A percentile compares a stretch with the other conserved stretches of the same genome.
These are phyloP conservation scores for Selaginella tamariscina DNA, from an alignment of 75 land plant species.

Conservation along the genomic window DNA sequence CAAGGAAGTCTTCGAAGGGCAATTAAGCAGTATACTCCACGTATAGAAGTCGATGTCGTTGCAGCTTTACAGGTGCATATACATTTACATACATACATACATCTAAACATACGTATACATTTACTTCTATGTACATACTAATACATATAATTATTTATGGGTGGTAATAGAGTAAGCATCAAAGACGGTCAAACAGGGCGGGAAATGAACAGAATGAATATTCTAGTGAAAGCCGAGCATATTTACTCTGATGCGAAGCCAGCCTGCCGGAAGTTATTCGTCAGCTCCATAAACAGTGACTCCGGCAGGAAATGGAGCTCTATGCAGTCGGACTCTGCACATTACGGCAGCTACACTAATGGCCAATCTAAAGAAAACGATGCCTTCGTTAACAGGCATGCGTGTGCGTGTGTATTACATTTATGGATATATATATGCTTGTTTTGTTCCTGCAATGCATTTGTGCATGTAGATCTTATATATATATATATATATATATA, in stretches of 20 bases:
- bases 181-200: not conserved
- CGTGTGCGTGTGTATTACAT: too few relatives aligned
- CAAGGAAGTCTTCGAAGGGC: not conserved
- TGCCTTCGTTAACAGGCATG: constrained; percentile 6
- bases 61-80: not conserved
- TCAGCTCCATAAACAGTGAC: constrained; percentile 61
- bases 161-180: not conserved
- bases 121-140: too few relatives aligned
- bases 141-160: too few relatives aligned
- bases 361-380: constrained; percentile 39
- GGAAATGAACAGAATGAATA: not conserved
- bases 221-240: constrained; percentile 13
- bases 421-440: too few relatives aligned
- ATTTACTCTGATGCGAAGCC: constrained; percentile 30
- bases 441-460: too few relatives aligned
- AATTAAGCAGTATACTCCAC: constrained; percentile 7
- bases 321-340: constrained; percentile 40
- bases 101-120: too few relatives aligned
- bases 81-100: too few relatives aligned
- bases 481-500: too few relatives aligned
- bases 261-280: constrained; percentile 53
- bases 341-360: constrained; percentile 17
- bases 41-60: constrained; percentile 8
- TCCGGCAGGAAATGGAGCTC: constrained; percentile 65
- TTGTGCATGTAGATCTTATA: too few relatives aligned